phyloP scores from a whole-genome alignment of 2,329 filamentous ascomycete genomes.

The Magnaporthiopsis rhizophila region DNA sequence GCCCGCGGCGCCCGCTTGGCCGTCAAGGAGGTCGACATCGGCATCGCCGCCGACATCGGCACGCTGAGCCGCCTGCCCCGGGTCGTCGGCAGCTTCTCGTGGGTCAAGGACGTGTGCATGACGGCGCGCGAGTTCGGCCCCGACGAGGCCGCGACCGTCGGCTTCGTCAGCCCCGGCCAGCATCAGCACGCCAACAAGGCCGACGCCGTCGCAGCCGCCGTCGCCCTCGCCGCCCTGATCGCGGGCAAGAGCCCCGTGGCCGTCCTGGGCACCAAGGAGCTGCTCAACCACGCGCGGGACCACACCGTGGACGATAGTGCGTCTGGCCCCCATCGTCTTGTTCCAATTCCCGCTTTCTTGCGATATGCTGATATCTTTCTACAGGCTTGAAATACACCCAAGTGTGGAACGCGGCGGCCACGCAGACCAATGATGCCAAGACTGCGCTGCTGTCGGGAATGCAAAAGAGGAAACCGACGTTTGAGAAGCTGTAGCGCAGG shows the following conservation, averaged over 20 bases:
- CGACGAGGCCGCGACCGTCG: conserved; percentile 60
- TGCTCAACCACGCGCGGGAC: conserved; percentile 76
- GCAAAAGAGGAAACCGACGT: conserved; percentile 70
- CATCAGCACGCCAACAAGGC: conserved; percentile 54
- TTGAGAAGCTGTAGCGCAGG: conserved; percentile 66
- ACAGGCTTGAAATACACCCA: conserved; percentile 70
- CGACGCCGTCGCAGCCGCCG: conserved; percentile 51
- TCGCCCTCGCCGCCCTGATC: conserved; percentile 57
- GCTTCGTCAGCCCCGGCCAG: conserved; percentile 49
- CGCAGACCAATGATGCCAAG: conserved; percentile 74
- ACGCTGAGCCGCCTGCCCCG: conserved; percentile 68
- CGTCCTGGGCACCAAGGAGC: conserved; percentile 78
- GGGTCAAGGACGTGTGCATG: conserved; percentile 73
- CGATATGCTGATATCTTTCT: not conserved
- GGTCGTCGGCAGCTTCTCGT: conserved; percentile 60
- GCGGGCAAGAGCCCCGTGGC: conserved; percentile 81
- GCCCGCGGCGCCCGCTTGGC: conserved; percentile 52
- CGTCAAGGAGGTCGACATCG: conserved; percentile 79
- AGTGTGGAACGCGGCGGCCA: conserved; percentile 77
- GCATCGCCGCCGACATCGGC: conserved; percentile 71
- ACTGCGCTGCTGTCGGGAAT: conserved; percentile 68
- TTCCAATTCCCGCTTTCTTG: no score
- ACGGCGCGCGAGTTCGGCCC: conserved; percentile 62
- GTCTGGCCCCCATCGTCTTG: conserved; percentile 22
- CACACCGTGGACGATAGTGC: conserved; percentile 67